These are phyloP conservation scores for Ceratocystis colombiana DNA, from an alignment of 2,329 filamentous ascomycete species.

Conservation along the genomic window DNA sequence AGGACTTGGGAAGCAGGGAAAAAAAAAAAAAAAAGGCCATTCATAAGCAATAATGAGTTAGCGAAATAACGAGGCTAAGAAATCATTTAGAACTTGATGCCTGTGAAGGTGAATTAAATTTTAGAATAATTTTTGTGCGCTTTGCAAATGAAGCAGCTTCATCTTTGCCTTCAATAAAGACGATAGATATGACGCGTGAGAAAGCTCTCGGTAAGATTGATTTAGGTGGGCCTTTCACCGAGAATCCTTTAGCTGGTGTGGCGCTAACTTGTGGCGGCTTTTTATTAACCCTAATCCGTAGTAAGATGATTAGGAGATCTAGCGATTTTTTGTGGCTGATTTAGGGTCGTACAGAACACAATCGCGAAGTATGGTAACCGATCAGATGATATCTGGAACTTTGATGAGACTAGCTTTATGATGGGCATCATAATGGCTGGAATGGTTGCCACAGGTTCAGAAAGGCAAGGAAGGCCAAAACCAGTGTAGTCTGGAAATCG, in stretches of 20 bases:
- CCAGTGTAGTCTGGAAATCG: too few species aligned
- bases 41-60: not conserved
- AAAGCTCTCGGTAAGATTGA: conserved; percentile 2
- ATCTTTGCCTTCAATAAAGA: not conserved
- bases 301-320: too few species aligned
- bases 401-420: too few species aligned
- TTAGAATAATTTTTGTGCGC: not conserved
- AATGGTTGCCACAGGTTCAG: too few species aligned
- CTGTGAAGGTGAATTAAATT: not conserved
- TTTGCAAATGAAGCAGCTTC: not conserved
- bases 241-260: not conserved
- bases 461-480: too few species aligned
- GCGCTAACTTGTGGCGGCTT: not conserved
- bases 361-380: too few species aligned
- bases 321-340: too few species aligned
- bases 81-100: not conserved
- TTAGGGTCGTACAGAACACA: too few species aligned
- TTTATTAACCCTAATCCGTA: not conserved
- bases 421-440: too few species aligned
- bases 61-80: not conserved
- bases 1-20: not conserved
- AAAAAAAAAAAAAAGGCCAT: not conserved
- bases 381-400: too few species aligned
- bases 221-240: not conserved
- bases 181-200: not conserved